These are phyloP conservation scores for Camelina neglecta DNA, from an alignment of 345 rosid species.

Conservation along the genomic window DNA sequence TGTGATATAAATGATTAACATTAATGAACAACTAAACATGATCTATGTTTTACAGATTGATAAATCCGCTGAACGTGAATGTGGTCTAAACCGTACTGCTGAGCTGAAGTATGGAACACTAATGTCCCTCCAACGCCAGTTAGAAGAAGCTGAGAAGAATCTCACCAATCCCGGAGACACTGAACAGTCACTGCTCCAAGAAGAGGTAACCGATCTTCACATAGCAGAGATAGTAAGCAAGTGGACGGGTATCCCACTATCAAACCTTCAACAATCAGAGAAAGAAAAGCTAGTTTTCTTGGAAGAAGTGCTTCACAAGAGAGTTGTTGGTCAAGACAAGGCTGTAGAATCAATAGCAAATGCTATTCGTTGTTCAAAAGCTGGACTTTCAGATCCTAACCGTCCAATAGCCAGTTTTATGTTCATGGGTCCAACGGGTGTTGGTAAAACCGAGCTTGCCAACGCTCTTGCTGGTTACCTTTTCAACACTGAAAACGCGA, in stretches of 20 bases:
- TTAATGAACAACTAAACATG: conserved; percentile 15
- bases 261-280: conserved; percentile 92
- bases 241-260: conserved; percentile 95
- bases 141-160: conserved; percentile 83
- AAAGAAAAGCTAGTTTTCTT: conserved; percentile 76
- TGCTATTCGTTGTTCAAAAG: conserved; percentile 88
- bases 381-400: conserved; percentile 94
- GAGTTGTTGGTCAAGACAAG: conserved; percentile 89
- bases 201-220: conserved; percentile 84
- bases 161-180: conserved; percentile 65
- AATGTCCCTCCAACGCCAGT: conserved; percentile 79
- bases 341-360: conserved; percentile 94
- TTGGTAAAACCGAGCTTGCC: conserved; percentile 93
- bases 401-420: conserved; percentile 91
- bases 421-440: conserved; percentile 99
- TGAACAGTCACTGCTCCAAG: conserved; percentile 48
- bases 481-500: conserved; percentile 85
- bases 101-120: conserved; percentile 89
- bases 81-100: conserved; percentile 76
- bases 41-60: conserved; percentile 60
- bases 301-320: conserved; percentile 86
- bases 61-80: conserved; percentile 88
- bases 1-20: background rate
- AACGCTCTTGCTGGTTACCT: conserved; percentile 86
- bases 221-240: conserved; percentile 91